These are phyloP conservation scores for Holtermanniella nyarrowii DNA, from an alignment of 768 basidiomycete genomes.

Conservation along the genomic window DNA sequence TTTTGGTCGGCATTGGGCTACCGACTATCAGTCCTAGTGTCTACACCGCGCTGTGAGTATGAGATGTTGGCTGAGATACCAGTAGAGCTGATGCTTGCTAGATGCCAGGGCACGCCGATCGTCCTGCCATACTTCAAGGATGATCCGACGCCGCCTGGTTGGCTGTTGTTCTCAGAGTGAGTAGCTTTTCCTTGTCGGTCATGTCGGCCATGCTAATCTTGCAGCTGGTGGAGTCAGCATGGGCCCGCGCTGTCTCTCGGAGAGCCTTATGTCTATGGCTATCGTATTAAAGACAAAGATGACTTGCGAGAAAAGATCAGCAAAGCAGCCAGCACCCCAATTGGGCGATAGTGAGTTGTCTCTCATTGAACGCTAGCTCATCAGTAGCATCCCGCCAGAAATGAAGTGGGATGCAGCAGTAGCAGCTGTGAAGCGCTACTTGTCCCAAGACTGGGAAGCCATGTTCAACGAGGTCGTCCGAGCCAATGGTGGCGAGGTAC, in stretches of 20 bases:
- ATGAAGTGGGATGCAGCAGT: conserved; percentile 25
- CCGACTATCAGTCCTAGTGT: conserved; percentile 36
- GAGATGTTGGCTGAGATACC: not conserved
- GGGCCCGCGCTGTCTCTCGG: conserved; percentile 34
- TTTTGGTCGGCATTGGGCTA: conserved; percentile 33
- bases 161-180: conserved; percentile 25
- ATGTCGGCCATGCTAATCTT: not conserved
- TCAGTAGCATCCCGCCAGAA: conserved; percentile 29
- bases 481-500: conserved; percentile 16
- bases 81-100: conserved; percentile 1
- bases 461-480: conserved; percentile 13
- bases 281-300: conserved; percentile 24
- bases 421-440: conserved; percentile 10
- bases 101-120: conserved; percentile 38
- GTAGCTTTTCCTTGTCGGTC: not conserved
- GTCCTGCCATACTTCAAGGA: conserved; percentile 29
- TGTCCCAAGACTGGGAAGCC: conserved; percentile 16
- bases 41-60: conserved; percentile 35
- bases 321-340: conserved; percentile 22
- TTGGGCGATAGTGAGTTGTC: conserved; percentile 31
- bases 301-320: conserved; percentile 20
- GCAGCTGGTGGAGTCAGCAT: conserved; percentile 24
- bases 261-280: conserved; percentile 37
- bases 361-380: not conserved
- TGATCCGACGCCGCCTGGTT: conserved; percentile 19